Evolutionary conservation across 306 rosid species (phyloP), one percentile per base, ranked within the genome.

Genomic region (Hippophae rhamnoides): DNA sequence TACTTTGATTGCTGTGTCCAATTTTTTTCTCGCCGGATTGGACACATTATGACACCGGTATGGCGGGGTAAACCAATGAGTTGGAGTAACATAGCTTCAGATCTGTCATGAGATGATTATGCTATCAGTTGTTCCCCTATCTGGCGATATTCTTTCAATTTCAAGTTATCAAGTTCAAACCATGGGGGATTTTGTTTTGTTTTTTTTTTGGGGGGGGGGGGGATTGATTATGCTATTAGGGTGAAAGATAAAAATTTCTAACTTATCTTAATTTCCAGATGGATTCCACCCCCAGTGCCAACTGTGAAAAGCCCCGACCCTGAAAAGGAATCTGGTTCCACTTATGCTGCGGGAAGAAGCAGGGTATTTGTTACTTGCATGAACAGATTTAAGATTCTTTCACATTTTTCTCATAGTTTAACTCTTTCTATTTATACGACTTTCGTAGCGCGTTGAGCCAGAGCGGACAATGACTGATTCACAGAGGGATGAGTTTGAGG

Each of bases 341-440:
- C 99, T 44, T 89, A 84, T 75, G 97, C 99, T 68, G 97, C 90
- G 27, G 97, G 99, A 81, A 86, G 95, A 81, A 89, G 97, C 99
- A 93, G 97, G 93, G 99, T 93, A 89, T 62, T 56, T 74, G 60
- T 76, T 65, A 56, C 58, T 56, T 69, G 62, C 72, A 55, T 48
- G 56, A 25, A 41, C 46, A 50, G 63, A 60, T 5, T 9, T 5
- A 47, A 6, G 7, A 7, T 47, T 61, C 65, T 65, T 63, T 61
- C 60, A 43, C 58, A 40, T 4, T 47, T 18, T 46, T 63, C 54
- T 53, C 66, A 49, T 68, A 47, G 56, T 61, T 52, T 60, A 67
- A 63, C 58, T 13, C 59, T 50, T 60, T 53, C 60, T 43, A 66
- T 54, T 47, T 63, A 67, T 53, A 69, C 41, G 68, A 59, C 62